Conservation (phyloP, 108 stramenopile species). For the Nitzschia sp. region DNA sequence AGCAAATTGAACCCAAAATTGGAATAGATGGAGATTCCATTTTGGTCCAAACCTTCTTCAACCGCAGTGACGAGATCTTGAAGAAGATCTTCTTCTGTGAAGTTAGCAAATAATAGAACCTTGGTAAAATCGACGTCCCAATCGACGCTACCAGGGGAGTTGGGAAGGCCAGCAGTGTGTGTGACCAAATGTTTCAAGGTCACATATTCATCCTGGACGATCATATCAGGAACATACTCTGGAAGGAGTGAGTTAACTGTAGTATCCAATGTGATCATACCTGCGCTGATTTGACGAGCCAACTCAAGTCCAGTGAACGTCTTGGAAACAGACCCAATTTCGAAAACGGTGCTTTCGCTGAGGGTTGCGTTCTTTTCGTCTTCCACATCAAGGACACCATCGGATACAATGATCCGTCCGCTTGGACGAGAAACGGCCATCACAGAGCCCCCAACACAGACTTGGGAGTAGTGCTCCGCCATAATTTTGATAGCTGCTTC, state of each 20-base stretch:
- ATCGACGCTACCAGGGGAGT: neutral
- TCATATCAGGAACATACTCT: neutral
- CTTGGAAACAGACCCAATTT: neutral
- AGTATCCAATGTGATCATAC: neutral
- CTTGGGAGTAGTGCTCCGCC: neutral
- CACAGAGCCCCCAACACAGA: neutral
- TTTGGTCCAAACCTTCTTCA: neutral
- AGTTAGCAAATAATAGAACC: neutral
- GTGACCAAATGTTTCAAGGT: neutral
- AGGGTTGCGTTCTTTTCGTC: neutral
- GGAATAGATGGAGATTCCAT: neutral
- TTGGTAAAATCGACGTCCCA: neutral
- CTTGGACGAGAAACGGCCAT: constrained; percentile 1
- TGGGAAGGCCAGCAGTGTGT: neutral
- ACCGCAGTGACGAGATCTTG: neutral
- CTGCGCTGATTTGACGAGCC: neutral
- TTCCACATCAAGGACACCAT: neutral
- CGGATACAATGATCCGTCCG: neutral
- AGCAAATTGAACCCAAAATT: neutral
- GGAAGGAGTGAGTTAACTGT: neutral
- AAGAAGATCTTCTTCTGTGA: neutral
- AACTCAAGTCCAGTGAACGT: neutral
- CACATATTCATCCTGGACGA: neutral
- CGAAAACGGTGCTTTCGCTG: neutral
- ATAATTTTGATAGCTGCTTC: neutral